Percentiles rank a stretch among this genome's conserved stretches.
Evolutionary conservation across 768 basidiomycete genomes (phyloP).

Genomic region (Suillus tomentosus): DNA sequence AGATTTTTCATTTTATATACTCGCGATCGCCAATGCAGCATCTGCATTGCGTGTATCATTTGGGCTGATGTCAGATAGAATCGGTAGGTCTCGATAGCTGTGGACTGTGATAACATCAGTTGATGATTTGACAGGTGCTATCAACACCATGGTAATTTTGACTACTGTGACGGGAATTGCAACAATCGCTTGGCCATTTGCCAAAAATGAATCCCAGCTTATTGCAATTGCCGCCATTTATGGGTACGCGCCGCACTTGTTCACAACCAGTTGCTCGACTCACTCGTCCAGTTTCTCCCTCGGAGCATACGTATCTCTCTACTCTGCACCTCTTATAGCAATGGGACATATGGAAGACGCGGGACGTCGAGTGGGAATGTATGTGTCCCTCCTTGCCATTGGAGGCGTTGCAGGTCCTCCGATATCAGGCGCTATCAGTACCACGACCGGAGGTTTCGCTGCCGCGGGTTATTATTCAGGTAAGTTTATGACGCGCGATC

Average conservation of each 20-base stretch:
- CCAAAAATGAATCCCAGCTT: slow-evolving; percentile 42
- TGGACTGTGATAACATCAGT: neutral
- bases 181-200: slow-evolving; percentile 75
- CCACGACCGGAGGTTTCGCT: slow-evolving; percentile 47
- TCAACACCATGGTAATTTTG: slow-evolving; percentile 71
- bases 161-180: slow-evolving; percentile 55
- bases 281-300: slow-evolving; percentile 50
- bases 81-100: slow-evolving; percentile 41
- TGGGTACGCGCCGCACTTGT: slow-evolving; percentile 47
- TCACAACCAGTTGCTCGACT: neutral
- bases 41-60: slow-evolving; percentile 57
- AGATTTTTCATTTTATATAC: slow-evolving; percentile 62
- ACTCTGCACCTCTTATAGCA: slow-evolving; percentile 58
- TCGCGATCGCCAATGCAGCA: slow-evolving; percentile 67
- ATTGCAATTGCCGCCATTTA: slow-evolving; percentile 62
- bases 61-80: slow-evolving; percentile 55
- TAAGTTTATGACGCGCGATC: slow-evolving; percentile 13
- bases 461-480: slow-evolving; percentile 44
- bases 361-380: slow-evolving; percentile 67
- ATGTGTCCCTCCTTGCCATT: slow-evolving; percentile 59
- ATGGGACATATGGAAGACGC: slow-evolving; percentile 54
- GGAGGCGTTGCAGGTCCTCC: slow-evolving; percentile 72
- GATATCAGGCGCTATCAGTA: slow-evolving; percentile 69
- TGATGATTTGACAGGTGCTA: slow-evolving; percentile 46
- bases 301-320: slow-evolving; percentile 61